These are phyloP conservation scores for Aspergillus carlsbadensis DNA, from an alignment of 495 filamentous ascomycete genomes.

Conservation along the genomic window DNA sequence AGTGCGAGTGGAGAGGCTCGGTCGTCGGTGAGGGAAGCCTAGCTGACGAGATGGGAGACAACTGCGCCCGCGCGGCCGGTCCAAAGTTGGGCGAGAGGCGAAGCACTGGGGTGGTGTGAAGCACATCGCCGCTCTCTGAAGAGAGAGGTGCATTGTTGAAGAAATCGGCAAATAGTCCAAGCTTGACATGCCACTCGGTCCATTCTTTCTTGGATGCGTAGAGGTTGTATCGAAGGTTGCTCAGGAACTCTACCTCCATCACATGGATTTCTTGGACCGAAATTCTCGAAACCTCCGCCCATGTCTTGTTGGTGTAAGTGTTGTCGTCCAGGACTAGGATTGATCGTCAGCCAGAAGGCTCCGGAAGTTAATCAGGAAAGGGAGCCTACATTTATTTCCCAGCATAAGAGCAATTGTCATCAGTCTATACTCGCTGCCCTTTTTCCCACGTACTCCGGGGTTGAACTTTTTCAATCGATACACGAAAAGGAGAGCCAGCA, in stretches of 20 bases:
- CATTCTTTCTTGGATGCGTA: constrained; percentile 81
- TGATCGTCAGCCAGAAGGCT: too few species aligned
- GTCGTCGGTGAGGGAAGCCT: constrained; percentile 52
- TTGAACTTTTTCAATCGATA: constrained; percentile 90
- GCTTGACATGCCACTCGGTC: constrained; percentile 78
- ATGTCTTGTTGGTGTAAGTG: constrained; percentile 99
- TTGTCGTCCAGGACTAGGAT: constrained; percentile 92
- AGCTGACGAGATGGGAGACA: constrained; percentile 36
- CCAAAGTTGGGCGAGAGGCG: constrained; percentile 32
- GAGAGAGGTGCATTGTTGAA: constrained; percentile 62
- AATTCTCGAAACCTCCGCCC: constrained; percentile 97
- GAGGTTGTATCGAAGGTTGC: constrained; percentile 95
- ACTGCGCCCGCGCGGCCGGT: constrained; percentile 27
- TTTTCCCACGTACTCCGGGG: constrained; percentile 80
- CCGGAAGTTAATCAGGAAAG: constrained; percentile 5
- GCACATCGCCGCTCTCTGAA: constrained; percentile 27
- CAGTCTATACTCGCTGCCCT: constrained; percentile 92
- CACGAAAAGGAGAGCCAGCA: constrained; percentile 89
- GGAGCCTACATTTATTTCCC: constrained; percentile 89
- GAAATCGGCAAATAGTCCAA: constrained; percentile 76
- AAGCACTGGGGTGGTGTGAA: constrained; percentile 21
- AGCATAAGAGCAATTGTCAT: constrained; percentile 97
- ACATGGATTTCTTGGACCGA: constrained; percentile 94
- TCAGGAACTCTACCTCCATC: constrained; percentile 99
- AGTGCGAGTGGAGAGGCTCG: constrained; percentile 28